Conservation (phyloP, 2,329 filamentous ascomycete genomes). For the Lojkania enalia region DNA sequence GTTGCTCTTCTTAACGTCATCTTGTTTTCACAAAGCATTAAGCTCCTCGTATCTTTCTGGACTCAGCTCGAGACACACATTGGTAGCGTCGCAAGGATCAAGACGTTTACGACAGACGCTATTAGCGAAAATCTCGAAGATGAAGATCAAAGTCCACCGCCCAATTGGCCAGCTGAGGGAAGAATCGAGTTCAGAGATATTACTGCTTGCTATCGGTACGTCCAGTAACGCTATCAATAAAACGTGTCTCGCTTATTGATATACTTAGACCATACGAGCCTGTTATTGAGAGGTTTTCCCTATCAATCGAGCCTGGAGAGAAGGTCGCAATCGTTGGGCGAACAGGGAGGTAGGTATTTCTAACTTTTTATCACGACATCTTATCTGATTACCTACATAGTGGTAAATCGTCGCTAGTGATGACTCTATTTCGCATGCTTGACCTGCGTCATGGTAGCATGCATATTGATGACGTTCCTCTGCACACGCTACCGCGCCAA, state of each 20-base stretch:
- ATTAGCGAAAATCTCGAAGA: slow-evolving; percentile 57
- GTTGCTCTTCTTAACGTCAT: slow-evolving; percentile 59
- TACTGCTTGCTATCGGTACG: slow-evolving; percentile 51
- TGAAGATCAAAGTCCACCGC: slow-evolving; percentile 47
- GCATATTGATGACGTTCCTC: slow-evolving; percentile 53
- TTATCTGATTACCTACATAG: slow-evolving; percentile 38
- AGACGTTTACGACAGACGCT: slow-evolving; percentile 54
- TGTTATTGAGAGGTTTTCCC: slow-evolving; percentile 52
- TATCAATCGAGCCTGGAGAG: slow-evolving; percentile 53
- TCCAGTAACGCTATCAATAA: slow-evolving; percentile 31
- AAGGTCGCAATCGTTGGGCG: slow-evolving; percentile 58
- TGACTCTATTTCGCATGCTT: slow-evolving; percentile 55
- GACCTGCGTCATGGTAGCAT: slow-evolving; percentile 50
- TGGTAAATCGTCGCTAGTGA: slow-evolving; percentile 56
- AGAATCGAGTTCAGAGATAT: slow-evolving; percentile 50
- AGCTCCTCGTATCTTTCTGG: slow-evolving; percentile 57
- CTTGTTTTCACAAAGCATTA: slow-evolving; percentile 57
- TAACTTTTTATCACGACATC: slow-evolving; percentile 32
- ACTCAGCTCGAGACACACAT: slow-evolving; percentile 62
- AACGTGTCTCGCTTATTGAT: slow-evolving; percentile 18
- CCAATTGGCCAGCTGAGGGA: slow-evolving; percentile 50
- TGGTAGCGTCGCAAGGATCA: slow-evolving; percentile 60
- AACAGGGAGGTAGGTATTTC: slow-evolving; percentile 50
- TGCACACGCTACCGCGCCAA: slow-evolving; percentile 49
- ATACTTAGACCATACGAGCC: slow-evolving; percentile 26